A percentile compares a stretch with the other conserved stretches of the same genome.
phyloP scores from a whole-genome alignment of 2,329 filamentous ascomycete genomes.

The Cercospora sp. region DNA sequence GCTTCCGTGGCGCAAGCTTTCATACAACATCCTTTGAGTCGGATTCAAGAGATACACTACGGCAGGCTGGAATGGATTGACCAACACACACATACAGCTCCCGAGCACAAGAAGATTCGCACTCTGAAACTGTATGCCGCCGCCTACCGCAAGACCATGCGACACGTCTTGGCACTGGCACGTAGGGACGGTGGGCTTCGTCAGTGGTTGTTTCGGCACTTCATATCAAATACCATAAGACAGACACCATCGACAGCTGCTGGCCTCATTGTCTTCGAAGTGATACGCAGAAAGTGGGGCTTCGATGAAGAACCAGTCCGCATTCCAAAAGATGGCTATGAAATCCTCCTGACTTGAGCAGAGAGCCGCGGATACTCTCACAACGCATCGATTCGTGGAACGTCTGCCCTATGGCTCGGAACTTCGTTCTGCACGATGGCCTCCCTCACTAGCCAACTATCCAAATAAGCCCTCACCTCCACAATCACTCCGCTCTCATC shows the following conservation, averaged over 20 bases:
- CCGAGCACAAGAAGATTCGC: constrained; percentile 44
- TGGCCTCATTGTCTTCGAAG: constrained; percentile 75
- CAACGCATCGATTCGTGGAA: constrained; percentile 9
- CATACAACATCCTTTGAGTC: constrained; percentile 68
- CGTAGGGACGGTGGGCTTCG: constrained; percentile 58
- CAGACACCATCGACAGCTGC: constrained; percentile 77
- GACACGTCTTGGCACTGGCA: constrained; percentile 61
- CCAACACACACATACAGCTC: constrained; percentile 48
- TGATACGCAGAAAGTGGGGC: constrained; percentile 72
- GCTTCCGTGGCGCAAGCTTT: constrained; percentile 69
- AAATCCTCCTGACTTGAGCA: constrained; percentile 61
- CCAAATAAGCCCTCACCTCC: constrained; percentile 27
- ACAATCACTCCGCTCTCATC: constrained; percentile 22
- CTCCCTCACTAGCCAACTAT: constrained; percentile 24
- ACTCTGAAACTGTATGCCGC: constrained; percentile 67
- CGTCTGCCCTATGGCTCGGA: constrained; percentile 18
- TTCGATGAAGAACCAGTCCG: constrained; percentile 61
- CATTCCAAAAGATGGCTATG: constrained; percentile 68
- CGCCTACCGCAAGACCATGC: constrained; percentile 68
- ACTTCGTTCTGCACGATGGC: constrained; percentile 23
- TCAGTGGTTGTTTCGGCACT: constrained; percentile 68
- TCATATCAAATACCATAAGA: constrained; percentile 69
- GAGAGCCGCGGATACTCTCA: neutral
- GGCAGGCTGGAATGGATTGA: constrained; percentile 72
- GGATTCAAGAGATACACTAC: constrained; percentile 72